phyloP scores from a whole-genome alignment of 345 rosid species.

The Citrus cavaleriei region DNA sequence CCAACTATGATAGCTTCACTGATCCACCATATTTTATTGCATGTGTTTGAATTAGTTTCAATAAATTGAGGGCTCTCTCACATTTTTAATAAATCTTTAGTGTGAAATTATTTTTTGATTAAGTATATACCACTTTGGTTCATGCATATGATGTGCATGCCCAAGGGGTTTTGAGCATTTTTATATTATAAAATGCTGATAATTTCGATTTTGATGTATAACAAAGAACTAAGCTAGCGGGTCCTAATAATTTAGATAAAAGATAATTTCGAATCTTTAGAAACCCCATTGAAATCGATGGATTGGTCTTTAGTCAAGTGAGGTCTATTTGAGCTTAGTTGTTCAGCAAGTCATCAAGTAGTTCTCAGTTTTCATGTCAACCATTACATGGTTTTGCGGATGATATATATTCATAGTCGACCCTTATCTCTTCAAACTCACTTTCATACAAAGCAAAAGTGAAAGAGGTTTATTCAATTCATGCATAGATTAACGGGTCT shows the following conservation, averaged over 20 bases:
- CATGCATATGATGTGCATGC: neutral
- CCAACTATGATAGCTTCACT: neutral
- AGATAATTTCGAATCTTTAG: conserved; percentile 20
- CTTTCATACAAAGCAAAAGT: neutral
- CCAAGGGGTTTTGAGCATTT: neutral
- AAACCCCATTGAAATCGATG: conserved; percentile 1
- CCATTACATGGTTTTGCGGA: conserved; percentile 43
- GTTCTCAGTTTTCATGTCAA: conserved; percentile 4
- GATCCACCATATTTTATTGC: neutral
- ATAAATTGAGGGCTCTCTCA: neutral
- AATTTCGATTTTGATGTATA: neutral
- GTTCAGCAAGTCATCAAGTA: conserved; percentile 19
- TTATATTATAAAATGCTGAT: neutral
- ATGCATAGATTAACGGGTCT: neutral
- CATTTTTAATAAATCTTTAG: neutral
- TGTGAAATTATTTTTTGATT: neutral
- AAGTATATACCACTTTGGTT: neutral
- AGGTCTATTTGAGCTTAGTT: conserved; percentile 24
- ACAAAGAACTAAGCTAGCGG: conserved; percentile 6
- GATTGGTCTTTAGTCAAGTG: conserved; percentile 2
- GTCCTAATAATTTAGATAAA: neutral
- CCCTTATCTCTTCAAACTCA: conserved; percentile 45
- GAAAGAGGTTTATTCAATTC: neutral
- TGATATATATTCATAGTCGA: conserved; percentile 8
- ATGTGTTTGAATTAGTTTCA: neutral